Percentiles rank a stretch among this genome's conserved stretches.
phyloP scores from a whole-genome alignment of 2,329 filamentous ascomycete species.

The Exutisphaerella laricina region DNA sequence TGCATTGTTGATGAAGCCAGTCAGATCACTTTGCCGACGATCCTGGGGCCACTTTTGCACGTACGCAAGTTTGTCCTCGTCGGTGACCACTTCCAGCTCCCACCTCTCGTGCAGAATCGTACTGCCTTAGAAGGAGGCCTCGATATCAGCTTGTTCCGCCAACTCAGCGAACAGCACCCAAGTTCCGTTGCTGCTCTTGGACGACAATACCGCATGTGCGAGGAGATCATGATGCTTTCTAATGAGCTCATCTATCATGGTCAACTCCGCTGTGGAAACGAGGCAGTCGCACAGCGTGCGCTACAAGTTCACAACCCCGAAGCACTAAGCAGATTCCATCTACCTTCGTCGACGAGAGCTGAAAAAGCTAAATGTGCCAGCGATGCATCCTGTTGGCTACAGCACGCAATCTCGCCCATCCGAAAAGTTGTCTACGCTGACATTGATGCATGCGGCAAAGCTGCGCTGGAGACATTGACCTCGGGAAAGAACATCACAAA shows the following conservation, averaged over 20 bases:
- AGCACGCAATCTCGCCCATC: constrained; percentile 61
- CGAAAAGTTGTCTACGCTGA: constrained; percentile 82
- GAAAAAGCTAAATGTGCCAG: constrained; percentile 1
- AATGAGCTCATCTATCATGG: constrained; percentile 94
- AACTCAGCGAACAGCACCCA: constrained; percentile 83
- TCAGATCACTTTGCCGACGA: constrained; percentile 93
- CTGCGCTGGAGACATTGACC: constrained; percentile 60
- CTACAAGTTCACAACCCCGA: constrained; percentile 50
- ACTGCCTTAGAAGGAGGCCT: constrained; percentile 79
- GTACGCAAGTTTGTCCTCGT: constrained; percentile 90
- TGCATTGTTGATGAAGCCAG: constrained; percentile 98
- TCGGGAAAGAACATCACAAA: constrained; percentile 73
- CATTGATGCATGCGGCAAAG: constrained; percentile 66
- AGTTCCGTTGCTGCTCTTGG: constrained; percentile 83
- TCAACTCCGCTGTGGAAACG: constrained; percentile 79
- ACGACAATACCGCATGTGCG: constrained; percentile 97
- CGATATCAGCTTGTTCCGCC: constrained; percentile 89
- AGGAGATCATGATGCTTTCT: constrained; percentile 90
- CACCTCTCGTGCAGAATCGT: constrained; percentile 88
- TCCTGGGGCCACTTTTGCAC: constrained; percentile 87
- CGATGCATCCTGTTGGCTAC: constrained; percentile 63
- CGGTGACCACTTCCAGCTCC: constrained; percentile 93
- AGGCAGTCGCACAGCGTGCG: constrained; percentile 63
- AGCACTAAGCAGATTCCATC: constrained; percentile 34
- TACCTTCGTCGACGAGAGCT: not conserved